phyloP scores from a whole-genome alignment of 1,139 yeast genomes.

The Yamadazyma diddensiae region DNA sequence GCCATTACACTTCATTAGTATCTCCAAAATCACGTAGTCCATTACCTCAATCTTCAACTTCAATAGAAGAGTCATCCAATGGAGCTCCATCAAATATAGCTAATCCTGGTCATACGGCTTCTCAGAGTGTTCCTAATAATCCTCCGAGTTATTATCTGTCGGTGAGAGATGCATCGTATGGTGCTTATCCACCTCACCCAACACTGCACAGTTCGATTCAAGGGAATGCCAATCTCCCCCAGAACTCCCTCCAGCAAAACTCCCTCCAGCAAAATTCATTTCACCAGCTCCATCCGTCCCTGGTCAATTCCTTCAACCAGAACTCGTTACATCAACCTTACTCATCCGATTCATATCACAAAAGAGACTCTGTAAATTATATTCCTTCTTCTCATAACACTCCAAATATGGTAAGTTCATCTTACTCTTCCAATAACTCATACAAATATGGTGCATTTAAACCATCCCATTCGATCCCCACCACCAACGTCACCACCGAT shows the following conservation, averaged over 20 bases:
- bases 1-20: background rate
- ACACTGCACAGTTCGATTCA: background rate
- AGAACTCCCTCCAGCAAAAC: slow-evolving; percentile 1
- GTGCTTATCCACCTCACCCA: too few species aligned
- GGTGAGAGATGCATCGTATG: slow-evolving; percentile 2
- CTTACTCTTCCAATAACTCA: slow-evolving; percentile 43
- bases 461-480: slow-evolving; percentile 19
- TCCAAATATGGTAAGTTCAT: slow-evolving; percentile 51
- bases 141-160: slow-evolving; percentile 14
- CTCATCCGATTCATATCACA: slow-evolving; percentile 6
- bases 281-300: slow-evolving; percentile 1
- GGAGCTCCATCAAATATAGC: background rate
- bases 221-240: background rate
- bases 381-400: slow-evolving; percentile 52
- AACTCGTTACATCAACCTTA: slow-evolving; percentile 3
- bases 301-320: slow-evolving; percentile 4
- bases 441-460: slow-evolving; percentile 18
- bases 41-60: background rate
- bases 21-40: background rate
- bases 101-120: slow-evolving; percentile 2
- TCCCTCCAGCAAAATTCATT: background rate
- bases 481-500: slow-evolving; percentile 16
- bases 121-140: slow-evolving; percentile 13
- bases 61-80: too few species aligned
- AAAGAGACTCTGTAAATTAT: slow-evolving; percentile 29